Base-by-base conservation (phyloP, 139 green algal genomes). In the Closterium sp. region DNA sequence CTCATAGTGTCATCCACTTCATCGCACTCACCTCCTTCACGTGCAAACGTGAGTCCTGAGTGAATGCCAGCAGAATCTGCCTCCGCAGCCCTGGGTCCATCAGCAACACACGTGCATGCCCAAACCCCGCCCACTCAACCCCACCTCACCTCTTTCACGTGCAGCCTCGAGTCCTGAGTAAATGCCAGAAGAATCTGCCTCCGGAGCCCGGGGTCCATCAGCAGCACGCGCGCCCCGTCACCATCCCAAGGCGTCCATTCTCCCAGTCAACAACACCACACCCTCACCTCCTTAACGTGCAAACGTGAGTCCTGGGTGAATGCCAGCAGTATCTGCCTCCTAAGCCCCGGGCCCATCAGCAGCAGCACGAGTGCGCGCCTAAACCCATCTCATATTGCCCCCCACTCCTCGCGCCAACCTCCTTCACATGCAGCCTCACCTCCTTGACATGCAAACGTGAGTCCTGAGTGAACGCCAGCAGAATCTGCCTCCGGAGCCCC, bases 301-400 rank as follows among this genome's bases (percentile, higher is more conserved):
- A 99, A 96, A 50, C 96, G 94, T 94, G 99, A 97, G 95, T 98
- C 98, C 94, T 99, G 97, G 13, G 98, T 99, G 86, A 99, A 95
- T 2, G 98, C 98, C 73, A 97, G 88, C n/a, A 99, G 89, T 88
- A 99, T 93, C 96, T 99, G 97, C 91, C 27, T 86, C 31, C 95
- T 92, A 6, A 96, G 94, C 27, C n/a, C 73, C 24, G 29, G 87
- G 84, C 96, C 95, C 85, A 86, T 91, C 27, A 96, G 9, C 62
- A 96, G 3, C 17, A 96, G n/a, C n/a, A n/a, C n/a, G n/a, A n/a
- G n/a, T n/a, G n/a, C n/a, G n/a, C n/a, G 5, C 9, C 70, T 31
- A 11, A 90, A 93, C 27, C 95, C 96, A 92, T 98, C 96, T 5
- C 85, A 31, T 19, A 99, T 96, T 17, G 98, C 42, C 42, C 42